Evolutionary conservation across 441 rosid species (phyloP).

Genomic region (Erysimum pusillum): DNA sequence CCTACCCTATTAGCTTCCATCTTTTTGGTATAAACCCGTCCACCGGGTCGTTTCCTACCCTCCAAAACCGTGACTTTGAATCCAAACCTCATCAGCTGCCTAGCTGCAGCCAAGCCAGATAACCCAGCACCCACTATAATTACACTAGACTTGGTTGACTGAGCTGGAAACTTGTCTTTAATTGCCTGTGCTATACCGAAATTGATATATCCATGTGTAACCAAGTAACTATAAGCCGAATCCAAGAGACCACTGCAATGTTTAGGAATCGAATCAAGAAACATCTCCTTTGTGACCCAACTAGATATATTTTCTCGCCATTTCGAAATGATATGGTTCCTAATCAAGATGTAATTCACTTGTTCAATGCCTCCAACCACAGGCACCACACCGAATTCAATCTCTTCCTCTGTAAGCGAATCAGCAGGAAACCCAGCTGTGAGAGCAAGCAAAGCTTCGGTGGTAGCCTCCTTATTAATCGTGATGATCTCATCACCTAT

Average conservation of each 20-base stretch:
- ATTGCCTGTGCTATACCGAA: constrained; percentile 82
- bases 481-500: constrained; percentile 88
- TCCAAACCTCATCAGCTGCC: constrained; percentile 87
- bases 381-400: constrained; percentile 80
- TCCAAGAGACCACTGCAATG: constrained; percentile 74
- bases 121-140: constrained; percentile 85
- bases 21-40: constrained; percentile 91
- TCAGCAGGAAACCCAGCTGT: constrained; percentile 96
- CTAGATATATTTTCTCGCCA: constrained; percentile 79
- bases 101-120: constrained; percentile 86
- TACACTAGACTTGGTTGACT: constrained; percentile 58
- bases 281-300: constrained; percentile 83
- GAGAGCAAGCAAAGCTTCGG: constrained; percentile 85
- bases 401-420: constrained; percentile 86
- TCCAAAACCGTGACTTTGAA: constrained; percentile 87
- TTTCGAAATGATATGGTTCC: constrained; percentile 85
- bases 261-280: constrained; percentile 66
- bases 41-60: constrained; percentile 92
- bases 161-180: constrained; percentile 69
- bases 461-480: constrained; percentile 84
- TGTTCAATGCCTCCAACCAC: constrained; percentile 90
- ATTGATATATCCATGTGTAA: constrained; percentile 78
- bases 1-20: constrained; percentile 81
- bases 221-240: constrained; percentile 81
- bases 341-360: constrained; percentile 84